Conservation (phyloP, 176 grass and related monocot species). For the Zizania latifolia region DNA sequence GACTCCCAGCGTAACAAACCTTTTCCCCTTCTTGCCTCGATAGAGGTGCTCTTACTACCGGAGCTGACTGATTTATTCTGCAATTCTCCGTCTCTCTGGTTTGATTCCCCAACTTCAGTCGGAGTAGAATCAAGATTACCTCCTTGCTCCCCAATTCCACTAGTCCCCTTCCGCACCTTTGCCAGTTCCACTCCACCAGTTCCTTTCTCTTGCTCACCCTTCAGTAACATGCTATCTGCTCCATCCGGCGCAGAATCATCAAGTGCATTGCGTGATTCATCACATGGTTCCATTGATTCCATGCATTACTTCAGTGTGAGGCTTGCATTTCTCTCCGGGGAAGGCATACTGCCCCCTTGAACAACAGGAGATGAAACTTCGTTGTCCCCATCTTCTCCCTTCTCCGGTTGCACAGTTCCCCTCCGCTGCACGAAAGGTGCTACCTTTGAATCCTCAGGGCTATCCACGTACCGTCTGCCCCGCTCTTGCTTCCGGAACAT, state of each 20-base stretch:
- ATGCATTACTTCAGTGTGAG: not conserved
- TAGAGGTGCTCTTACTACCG: not conserved
- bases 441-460: not conserved
- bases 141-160: not conserved
- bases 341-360: not conserved
- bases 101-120: not conserved
- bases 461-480: not conserved
- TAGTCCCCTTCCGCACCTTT: not conserved
- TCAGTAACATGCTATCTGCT: too few species aligned
- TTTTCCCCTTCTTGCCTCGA: conserved; percentile 14
- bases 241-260: too few species aligned
- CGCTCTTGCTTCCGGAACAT: not conserved
- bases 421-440: not conserved
- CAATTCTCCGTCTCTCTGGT: not conserved
- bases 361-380: not conserved
- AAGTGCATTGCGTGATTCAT: too few species aligned
- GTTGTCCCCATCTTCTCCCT: not conserved
- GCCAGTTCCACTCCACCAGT: not conserved
- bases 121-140: not conserved
- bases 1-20: too few species aligned
- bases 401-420: not conserved
- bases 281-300: not conserved
- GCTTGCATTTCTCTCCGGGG: not conserved
- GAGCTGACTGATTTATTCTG: not conserved
- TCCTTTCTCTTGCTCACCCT: not conserved